Evolutionary conservation across 2,329 filamentous ascomycete genomes (phyloP).

Genomic region (Sporothrix variecibatus): DNA sequence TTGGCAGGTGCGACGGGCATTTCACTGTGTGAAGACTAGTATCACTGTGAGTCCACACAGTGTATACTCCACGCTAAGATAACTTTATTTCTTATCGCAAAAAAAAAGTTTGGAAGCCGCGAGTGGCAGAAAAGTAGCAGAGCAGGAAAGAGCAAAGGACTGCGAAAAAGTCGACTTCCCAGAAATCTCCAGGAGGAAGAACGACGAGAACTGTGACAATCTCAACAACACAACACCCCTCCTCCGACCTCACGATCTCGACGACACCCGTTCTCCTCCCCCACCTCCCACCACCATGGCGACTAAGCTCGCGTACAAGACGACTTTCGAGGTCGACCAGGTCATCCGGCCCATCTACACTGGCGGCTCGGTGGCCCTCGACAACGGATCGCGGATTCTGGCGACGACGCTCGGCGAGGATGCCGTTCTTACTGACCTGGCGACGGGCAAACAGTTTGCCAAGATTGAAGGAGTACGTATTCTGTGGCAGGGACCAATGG

Average conservation of each 20-base stretch:
- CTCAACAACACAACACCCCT: neutral
- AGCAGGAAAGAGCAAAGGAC: neutral
- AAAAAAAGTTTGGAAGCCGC: slow-evolving; percentile 33
- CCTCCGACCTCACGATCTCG: neutral
- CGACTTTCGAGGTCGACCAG: slow-evolving; percentile 81
- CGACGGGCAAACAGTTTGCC: slow-evolving; percentile 78
- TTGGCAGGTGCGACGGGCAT: neutral
- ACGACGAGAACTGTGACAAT: neutral
- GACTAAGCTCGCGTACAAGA: slow-evolving; percentile 68
- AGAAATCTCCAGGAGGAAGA: neutral
- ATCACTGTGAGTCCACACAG: slow-evolving; percentile 14
- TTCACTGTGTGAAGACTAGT: neutral
- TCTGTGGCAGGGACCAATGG: slow-evolving; percentile 19
- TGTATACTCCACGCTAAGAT: slow-evolving; percentile 40
- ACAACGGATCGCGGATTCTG: slow-evolving; percentile 77
- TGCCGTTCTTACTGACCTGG: slow-evolving; percentile 81
- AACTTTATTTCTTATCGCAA: slow-evolving; percentile 40
- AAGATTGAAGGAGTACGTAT: slow-evolving; percentile 77
- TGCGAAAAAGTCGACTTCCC: neutral
- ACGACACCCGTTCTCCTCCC: neutral
- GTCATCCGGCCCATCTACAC: slow-evolving; percentile 93
- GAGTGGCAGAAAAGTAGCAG: slow-evolving; percentile 23
- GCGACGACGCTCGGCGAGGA: slow-evolving; percentile 92
- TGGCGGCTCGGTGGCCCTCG: slow-evolving; percentile 82
- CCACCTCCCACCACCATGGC: slow-evolving; percentile 51